Evolutionary conservation across 306 rosid species (phyloP).

Genomic region (Benincasa hispida): DNA sequence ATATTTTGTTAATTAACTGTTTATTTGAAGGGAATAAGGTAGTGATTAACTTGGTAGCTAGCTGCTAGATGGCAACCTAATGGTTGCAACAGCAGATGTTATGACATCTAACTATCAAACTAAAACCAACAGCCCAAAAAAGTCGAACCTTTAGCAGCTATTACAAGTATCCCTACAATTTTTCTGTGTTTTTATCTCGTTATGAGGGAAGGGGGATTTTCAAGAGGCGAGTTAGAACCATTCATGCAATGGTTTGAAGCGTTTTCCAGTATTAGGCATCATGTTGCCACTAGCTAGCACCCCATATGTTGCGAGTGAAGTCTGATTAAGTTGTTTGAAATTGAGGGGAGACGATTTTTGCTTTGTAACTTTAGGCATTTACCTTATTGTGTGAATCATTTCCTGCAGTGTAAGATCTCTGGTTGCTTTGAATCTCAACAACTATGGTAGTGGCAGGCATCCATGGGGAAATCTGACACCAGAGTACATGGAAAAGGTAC

Average conservation of each 20-base stretch:
- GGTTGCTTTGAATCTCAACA: constrained; percentile 87
- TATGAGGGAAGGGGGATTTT: not conserved
- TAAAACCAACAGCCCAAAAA: not conserved
- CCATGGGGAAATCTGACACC: constrained; percentile 93
- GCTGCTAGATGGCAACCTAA: not conserved
- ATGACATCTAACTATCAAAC: not conserved
- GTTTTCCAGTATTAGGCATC: not conserved
- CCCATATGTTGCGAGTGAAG: not conserved
- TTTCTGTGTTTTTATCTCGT: not conserved
- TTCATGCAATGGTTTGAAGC: not conserved
- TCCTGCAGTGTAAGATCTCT: constrained; percentile 78
- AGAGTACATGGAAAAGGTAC: constrained; percentile 89
- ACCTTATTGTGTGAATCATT: constrained; percentile 12
- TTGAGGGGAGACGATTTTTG: not conserved
- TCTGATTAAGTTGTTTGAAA: not conserved
- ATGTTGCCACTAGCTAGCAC: not conserved
- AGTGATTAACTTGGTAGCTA: not conserved
- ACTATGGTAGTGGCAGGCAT: constrained; percentile 94
- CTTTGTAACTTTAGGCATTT: not conserved
- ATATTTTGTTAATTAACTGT: not conserved
- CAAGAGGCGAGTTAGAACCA: not conserved
- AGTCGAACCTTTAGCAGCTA: not conserved
- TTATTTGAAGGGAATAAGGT: not conserved
- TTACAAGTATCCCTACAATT: not conserved
- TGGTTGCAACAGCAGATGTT: not conserved